Percentiles rank a stretch among this genome's conserved stretches.
These are phyloP conservation scores for Artemisia tridentata DNA, from an alignment of 129 eudicot genomes.

Conservation along the genomic window DNA sequence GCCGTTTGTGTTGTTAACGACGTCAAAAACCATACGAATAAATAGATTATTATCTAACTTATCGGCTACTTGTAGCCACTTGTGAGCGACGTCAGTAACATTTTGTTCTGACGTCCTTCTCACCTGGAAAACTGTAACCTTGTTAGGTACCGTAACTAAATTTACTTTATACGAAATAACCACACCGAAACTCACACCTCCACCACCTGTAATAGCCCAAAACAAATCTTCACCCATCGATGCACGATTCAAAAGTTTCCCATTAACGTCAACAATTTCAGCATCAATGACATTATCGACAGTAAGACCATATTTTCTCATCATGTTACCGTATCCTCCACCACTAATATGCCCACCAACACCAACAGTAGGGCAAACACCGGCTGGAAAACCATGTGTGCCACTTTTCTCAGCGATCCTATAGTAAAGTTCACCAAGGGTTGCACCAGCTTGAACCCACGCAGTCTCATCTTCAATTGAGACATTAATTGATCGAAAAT, in stretches of 20 bases:
- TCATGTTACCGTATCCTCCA: conserved; percentile 51
- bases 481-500: conserved; percentile 29
- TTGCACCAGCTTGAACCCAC: conserved; percentile 54
- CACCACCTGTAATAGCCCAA: conserved; percentile 61
- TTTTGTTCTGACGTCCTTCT: conserved; percentile 22
- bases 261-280: conserved; percentile 27
- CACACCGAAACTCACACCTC: conserved; percentile 56
- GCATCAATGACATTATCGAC: conserved; percentile 56
- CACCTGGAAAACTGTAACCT: conserved; percentile 40
- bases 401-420: conserved; percentile 37
- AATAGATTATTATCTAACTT: conserved; percentile 39
- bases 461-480: conserved; percentile 37
- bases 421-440: conserved; percentile 49
- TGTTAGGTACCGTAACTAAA: conserved; percentile 36
- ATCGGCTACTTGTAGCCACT: conserved; percentile 40
- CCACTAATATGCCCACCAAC: conserved; percentile 57
- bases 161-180: conserved; percentile 41
- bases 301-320: conserved; percentile 47
- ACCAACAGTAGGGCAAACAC: conserved; percentile 57
- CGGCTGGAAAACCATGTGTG: conserved; percentile 48
- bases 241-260: conserved; percentile 27
- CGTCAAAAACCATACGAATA: conserved; percentile 38
- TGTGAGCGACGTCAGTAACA: conserved; percentile 23
- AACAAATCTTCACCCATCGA: conserved; percentile 62
- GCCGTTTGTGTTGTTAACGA: conserved; percentile 27